Percentiles rank a stretch among this genome's conserved stretches.
These are phyloP conservation scores for Fomitopsis schrenkii DNA, from an alignment of 1,284 basidiomycete genomes.

Conservation along the genomic window DNA sequence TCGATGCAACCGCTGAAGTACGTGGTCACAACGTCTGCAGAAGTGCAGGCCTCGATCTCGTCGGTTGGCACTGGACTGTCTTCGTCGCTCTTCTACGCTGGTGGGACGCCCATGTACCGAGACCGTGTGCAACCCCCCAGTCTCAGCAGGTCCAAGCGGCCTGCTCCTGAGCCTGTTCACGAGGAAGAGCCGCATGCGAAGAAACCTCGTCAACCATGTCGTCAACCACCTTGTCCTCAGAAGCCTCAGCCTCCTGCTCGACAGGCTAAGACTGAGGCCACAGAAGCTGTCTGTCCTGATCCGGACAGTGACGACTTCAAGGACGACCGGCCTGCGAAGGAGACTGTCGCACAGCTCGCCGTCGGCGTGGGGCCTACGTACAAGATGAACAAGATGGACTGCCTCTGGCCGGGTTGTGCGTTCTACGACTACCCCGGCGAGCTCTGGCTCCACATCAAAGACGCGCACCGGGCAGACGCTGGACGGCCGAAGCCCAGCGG, in stretches of 20 bases:
- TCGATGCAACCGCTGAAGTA: background rate
- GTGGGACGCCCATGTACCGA: too few species aligned
- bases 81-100: background rate
- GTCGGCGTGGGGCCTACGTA: background rate
- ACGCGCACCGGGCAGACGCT: background rate
- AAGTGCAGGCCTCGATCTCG: background rate
- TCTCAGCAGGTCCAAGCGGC: too few species aligned
- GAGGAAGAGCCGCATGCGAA: background rate
- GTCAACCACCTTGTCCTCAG: background rate
- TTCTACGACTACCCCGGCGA: background rate
- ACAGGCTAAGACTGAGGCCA: background rate
- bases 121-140: too few species aligned
- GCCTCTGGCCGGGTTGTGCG: background rate
- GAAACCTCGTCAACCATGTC: background rate
- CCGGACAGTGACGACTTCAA: background rate
- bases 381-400: background rate
- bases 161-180: too few species aligned
- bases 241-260: background rate
- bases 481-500: background rate
- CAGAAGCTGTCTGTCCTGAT: background rate
- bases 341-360: background rate
- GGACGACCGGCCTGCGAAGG: background rate
- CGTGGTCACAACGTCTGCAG: background rate
- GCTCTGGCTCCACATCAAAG: background rate
- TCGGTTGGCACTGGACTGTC: background rate